Evolutionary conservation across 1,284 basidiomycete genomes (phyloP), one percentile per base, ranked within the genome.

Genomic region (Leccinum pallidistipes): DNA sequence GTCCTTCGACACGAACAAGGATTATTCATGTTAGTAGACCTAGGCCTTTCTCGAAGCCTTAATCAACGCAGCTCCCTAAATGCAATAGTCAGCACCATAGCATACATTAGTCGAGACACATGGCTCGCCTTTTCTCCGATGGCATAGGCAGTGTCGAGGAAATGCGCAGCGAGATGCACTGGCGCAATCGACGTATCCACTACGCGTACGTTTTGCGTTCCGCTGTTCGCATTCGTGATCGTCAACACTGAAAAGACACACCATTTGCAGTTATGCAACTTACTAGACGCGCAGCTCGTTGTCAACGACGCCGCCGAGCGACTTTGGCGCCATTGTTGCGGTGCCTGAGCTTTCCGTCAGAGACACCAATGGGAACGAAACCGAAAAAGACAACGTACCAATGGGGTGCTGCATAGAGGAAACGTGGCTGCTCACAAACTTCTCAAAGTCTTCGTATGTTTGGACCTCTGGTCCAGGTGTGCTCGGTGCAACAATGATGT

Each of bases 391-490:
- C 31, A 9, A 34, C 56, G 7, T 14, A 69, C 65, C 68, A 10
- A 68, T 59, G 8, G 68, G 65, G 31, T 67, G 68, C 11, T 65
- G 45, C 5, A 55, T 2, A 5, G 68, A 56, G 6, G 1, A 1
- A 43, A 68, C 32, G 3, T 5, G 2, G 5, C 34, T n/a, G 43
- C 56, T 57, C 11, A 68, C 63, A 47, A 40, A 67, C 0, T 29
- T 38, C 18, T 67, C 66, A 14, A 67, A 67, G 29, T 69, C 59
- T 2, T 49, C 66, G 21, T 69, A 54, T 1, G 62, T 69, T 52
- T 68, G 49, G 14, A 66, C 57, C 14, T 69, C 66, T 47, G 65
- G 68, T 11, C 68, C 68, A 38, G 66, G 66, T 10, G 63, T 62
- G n/a, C 59, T 68, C 6, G 66, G 68, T 10, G 38, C 18, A n/a